Base-by-base conservation (phyloP, 208 protist species). In the Crithidia thermophila region DNA sequence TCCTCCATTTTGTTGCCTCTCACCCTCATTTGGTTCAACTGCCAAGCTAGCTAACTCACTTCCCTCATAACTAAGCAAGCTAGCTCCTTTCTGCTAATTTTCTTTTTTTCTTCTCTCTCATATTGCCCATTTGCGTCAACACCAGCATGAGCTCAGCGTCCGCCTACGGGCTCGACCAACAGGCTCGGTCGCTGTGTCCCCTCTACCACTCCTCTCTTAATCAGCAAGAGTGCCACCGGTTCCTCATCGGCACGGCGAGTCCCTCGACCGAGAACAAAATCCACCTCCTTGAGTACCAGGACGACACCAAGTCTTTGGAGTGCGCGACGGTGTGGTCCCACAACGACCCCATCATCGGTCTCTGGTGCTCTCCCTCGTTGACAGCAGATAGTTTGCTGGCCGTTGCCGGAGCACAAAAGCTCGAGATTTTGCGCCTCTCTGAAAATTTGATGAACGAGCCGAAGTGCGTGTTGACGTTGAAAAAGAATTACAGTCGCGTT, bases 331-430 rank as follows among this genome's bases (percentile, higher is more conserved):
- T 88, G 0, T 95, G 87, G 90, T 67, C 72, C 25, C 82, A 91
- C 42, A 50, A 72, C 40, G 74, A 87, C 3, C 78, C 82, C 34
- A 73, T 95, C 0, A 66, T 63, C 28, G 79, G 79, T 1, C 33
- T 95, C n/a, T 92, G 82, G 77, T 81, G 76, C 39, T 93, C 78
- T 0, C 90, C 90, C 1, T 85, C 87, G 9, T 30, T 78, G 6
- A 75, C 78, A 0, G 75, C 66, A 2, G 75, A 75, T 0, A 79
- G 75, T 53, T 59, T 93, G 0, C 31, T 93, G 1, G 84, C 87
- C 9, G 77, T 83, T 11, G 53, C 67, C 0, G 77, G 75, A 0
- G 30, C 49, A 4, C 60, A 67, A 11, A 37, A 55, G 28, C 60
- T 77, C 4, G 28, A 59, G 18, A 66, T 93, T 45, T 72, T 86